These are phyloP conservation scores for Barnettozyma wickerhamii DNA, from an alignment of 805 yeast species.

Conservation along the genomic window DNA sequence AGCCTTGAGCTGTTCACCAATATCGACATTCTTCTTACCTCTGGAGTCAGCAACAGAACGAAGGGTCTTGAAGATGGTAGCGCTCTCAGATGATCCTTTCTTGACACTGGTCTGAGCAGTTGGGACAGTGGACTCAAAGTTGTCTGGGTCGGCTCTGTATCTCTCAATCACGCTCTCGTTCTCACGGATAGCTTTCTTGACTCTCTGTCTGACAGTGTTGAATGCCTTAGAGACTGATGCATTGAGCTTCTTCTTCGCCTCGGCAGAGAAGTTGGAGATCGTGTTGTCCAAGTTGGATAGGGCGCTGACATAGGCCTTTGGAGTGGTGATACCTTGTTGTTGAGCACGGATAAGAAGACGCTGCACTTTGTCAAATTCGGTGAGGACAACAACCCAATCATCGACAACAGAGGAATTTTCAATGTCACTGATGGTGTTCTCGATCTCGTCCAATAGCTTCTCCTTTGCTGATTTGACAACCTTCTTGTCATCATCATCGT, in stretches of 20 bases:
- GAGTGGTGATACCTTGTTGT: constrained; percentile 75
- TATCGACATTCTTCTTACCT: constrained; percentile 93
- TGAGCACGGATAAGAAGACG: constrained; percentile 61
- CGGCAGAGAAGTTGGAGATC: constrained; percentile 46
- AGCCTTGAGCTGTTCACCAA: constrained; percentile 65
- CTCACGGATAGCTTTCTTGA: constrained; percentile 74
- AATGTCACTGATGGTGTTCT: constrained; percentile 57
- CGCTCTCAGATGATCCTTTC: constrained; percentile 23
- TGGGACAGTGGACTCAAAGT: constrained; percentile 45
- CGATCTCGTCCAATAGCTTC: constrained; percentile 85
- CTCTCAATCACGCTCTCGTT: constrained; percentile 52
- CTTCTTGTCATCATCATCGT: constrained; percentile 67
- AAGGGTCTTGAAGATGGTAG: constrained; percentile 62
- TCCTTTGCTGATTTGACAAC: constrained; percentile 93
- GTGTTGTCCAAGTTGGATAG: constrained; percentile 70
- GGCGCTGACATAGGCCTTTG: constrained; percentile 63
- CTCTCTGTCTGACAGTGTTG: constrained; percentile 84
- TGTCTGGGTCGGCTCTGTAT: constrained; percentile 67
- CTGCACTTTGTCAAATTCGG: constrained; percentile 74
- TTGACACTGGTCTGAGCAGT: constrained; percentile 31
- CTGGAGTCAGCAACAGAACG: constrained; percentile 78
- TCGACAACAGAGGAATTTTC: constrained; percentile 63
- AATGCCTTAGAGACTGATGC: constrained; percentile 82
- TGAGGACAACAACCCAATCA: constrained; percentile 74
- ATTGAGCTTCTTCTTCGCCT: constrained; percentile 64